Base-by-base conservation (phyloP, 148 eudicot genomes). In the Silene latifolia region DNA sequence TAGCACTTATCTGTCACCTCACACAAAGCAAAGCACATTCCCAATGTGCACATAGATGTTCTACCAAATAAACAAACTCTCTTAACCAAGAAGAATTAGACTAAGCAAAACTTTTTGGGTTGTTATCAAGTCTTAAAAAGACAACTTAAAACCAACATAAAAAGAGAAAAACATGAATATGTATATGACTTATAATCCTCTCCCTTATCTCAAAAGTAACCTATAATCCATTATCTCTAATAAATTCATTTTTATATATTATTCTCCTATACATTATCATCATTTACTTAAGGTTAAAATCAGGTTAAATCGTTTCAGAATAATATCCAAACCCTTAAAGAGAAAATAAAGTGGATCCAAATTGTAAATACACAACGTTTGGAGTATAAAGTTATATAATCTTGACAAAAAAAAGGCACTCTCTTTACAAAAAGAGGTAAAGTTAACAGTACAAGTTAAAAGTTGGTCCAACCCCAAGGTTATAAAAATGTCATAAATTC, bases 1-100 rank as follows among this genome's bases (percentile, higher is more conserved):
- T 7, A 39, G 44, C 44, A 39, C 44, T 7, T 39, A 39, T 39
- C 8, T 39, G 44, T 39, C 44, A 59, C 63, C 24, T 59, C 63
- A 59, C 19, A 59, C 9, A 59, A 24, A 8, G 18, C 23, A n/a
- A 59, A 24, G 11, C 24, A 59, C 24, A 59, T 59, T 59, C 23
- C 8, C 2, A 59, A 19, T 59, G 63, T 59, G 42, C n/a, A 39
- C 67, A 27, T 21, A 62, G 10, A 25, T 62, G 39, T 10, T 24
- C 14, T 24, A 24, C 69, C 69, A 35, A 35, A 66, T 21, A 66
- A 66, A 39, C 72, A 44, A 51, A 70, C 61, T 25, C 73, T 70
- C n/a, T n/a, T 70, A 51, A 54, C 73, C 39, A 24, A 51, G 73
- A 70, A 70, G 73, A 70, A 51, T 70, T 70, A 59, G 42, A 70